Evolutionary conservation across 1,139 yeast species (phyloP), one percentile per base, ranked within the genome.

Genomic region (Petasospora fabianii): DNA sequence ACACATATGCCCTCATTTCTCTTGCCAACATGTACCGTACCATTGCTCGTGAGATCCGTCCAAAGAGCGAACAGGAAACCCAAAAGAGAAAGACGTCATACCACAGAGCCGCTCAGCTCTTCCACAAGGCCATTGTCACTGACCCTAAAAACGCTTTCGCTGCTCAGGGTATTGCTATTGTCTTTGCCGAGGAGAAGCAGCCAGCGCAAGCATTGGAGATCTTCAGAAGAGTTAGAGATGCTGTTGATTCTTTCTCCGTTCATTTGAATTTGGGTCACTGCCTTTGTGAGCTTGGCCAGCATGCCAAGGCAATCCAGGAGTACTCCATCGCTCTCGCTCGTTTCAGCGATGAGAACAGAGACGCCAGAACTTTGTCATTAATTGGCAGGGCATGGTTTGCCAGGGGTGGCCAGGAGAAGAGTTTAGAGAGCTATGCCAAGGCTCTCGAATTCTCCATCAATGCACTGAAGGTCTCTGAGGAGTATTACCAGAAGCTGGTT

Each of bases 111-210:
- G 84, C 90, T 17, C 97, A 92, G 61, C 68, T 90, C 41, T 92
- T 81, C 60, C 84, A 88, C 53, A 92, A 92, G 62, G 97, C 88
- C 1, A 68, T 94, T 42, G 81, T 84, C 36, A 68, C 88, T 27
- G 98, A 92, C 63, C 77, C 92, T 6, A 71, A 75, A 50, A 87
- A 92, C 59, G 95, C 92, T 1, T 92, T 83, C 65, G 99, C 97
- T 3, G 98, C 98, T 1, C 98, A 92, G 62, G 99, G 99, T 38
- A 73, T 94, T 48, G 98, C 97, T 2, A 88, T 92, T 39, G 79
- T 90, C 10, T 84, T 87, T 61, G 95, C 95, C 17, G 97, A 90
- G 54, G 84, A 84, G 55, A 85, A 84, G 54, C 82, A 86, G 44
- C 65, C 78, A 17, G 80, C 76, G 30, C 73, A 81, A 48, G 96